These are phyloP conservation scores for Nicotiana sylvestris DNA, from an alignment of 257 asterid genomes.

Conservation along the genomic window DNA sequence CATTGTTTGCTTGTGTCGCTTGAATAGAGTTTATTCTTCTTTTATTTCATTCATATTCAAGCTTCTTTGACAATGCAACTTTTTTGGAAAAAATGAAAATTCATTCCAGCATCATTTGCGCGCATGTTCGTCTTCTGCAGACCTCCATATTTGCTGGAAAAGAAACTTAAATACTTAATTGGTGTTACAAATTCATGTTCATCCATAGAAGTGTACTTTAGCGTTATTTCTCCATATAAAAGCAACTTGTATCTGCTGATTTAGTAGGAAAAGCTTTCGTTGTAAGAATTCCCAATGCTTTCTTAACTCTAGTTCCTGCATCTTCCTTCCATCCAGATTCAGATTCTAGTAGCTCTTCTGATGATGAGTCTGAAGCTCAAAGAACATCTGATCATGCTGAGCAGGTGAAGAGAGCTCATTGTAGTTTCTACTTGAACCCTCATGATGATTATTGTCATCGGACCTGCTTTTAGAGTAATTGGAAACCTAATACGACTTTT, in stretches of 20 bases:
- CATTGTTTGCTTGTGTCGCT: background rate
- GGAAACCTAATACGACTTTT: background rate
- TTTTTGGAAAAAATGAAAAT: background rate
- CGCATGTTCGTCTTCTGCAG: background rate
- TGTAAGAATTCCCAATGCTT: background rate
- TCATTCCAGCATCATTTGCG: background rate
- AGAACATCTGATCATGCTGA: constrained; percentile 32
- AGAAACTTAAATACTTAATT: background rate
- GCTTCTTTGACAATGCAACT: background rate
- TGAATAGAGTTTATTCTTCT: background rate
- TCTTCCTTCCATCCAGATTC: constrained; percentile 36
- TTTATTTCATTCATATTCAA: background rate
- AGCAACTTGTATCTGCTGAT: background rate
- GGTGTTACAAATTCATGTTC: background rate
- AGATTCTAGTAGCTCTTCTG: constrained; percentile 30
- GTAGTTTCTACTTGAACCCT: background rate
- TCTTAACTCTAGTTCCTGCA: constrained; percentile 11
- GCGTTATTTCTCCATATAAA: background rate
- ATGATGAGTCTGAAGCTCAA: constrained; percentile 44
- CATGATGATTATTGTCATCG: background rate
- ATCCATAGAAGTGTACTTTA: background rate
- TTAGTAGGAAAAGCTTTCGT: background rate
- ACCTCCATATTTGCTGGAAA: background rate
- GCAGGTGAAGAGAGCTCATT: constrained; percentile 28
- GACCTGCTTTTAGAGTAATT: background rate